phyloP scores from a whole-genome alignment of 1,284 basidiomycete species.

The Mycosarcoma maydis region DNA sequence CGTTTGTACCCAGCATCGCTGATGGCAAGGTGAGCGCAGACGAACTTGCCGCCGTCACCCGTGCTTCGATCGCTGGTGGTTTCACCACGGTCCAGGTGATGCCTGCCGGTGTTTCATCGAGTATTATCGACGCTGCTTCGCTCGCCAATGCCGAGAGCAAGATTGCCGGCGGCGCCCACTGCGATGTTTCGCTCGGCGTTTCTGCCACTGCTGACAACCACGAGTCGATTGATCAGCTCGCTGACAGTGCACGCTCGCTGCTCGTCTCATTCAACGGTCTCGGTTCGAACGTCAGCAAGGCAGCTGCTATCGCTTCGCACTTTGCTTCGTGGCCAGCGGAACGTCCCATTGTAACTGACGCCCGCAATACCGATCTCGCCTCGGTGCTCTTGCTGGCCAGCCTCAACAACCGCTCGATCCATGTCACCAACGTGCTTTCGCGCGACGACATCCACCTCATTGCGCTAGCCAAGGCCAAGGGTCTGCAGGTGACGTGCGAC shows the following conservation, averaged over 20 bases:
- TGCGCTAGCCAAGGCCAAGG: constrained; percentile 91
- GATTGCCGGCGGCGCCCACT: constrained; percentile 57
- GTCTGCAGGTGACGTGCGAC: constrained; percentile 94
- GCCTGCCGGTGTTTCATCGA: constrained; percentile 43
- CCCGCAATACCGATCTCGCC: constrained; percentile 88
- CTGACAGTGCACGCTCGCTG: constrained; percentile 59
- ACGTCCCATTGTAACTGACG: constrained; percentile 92
- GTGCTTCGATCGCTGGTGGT: constrained; percentile 58
- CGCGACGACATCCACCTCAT: constrained; percentile 91
- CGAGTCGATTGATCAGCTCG: constrained; percentile 47
- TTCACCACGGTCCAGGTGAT: constrained; percentile 61
- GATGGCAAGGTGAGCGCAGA: constrained; percentile 70
- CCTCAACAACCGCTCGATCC: constrained; percentile 86
- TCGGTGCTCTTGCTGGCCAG: constrained; percentile 92
- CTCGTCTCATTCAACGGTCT: constrained; percentile 59
- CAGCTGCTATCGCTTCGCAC: constrained; percentile 78
- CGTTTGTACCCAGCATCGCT: constrained; percentile 83
- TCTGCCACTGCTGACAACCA: constrained; percentile 55
- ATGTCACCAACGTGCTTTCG: constrained; percentile 90
- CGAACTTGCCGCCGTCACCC: constrained; percentile 71
- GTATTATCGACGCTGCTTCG: constrained; percentile 47
- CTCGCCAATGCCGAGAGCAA: constrained; percentile 58
- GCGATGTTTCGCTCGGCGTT: constrained; percentile 62
- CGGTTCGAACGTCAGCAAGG: constrained; percentile 51
- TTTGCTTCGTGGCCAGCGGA: constrained; percentile 90